phyloP scores from a whole-genome alignment of 2,329 filamentous ascomycete species.

The Gaeumannomyces tritici region DNA sequence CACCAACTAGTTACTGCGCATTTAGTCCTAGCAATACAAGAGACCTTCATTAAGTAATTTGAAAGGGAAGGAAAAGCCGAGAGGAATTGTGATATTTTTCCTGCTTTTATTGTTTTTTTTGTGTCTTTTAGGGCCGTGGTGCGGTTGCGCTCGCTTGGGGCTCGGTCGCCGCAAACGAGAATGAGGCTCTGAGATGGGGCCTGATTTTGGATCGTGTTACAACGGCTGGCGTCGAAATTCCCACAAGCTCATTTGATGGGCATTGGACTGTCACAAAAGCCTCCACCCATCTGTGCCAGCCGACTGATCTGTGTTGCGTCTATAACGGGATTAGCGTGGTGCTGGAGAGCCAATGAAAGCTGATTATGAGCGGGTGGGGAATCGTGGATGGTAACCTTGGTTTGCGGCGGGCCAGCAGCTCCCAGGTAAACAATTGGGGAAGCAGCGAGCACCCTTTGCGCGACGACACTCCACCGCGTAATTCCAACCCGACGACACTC shows the following conservation, averaged over 20 bases:
- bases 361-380: not conserved
- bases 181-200: not conserved
- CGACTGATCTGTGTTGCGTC: not conserved
- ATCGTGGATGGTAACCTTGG: not conserved
- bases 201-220: not conserved
- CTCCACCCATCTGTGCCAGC: not conserved
- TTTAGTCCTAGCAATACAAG: not conserved
- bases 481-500: not conserved
- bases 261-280: not conserved
- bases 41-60: not conserved
- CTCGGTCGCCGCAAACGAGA: too few relatives aligned
- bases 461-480: not conserved
- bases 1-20: not conserved
- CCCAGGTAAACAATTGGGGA: not conserved
- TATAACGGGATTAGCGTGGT: not conserved
- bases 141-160: not conserved
- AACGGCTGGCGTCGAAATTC: too few relatives aligned
- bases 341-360: not conserved
- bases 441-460: not conserved
- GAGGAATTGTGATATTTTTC: too few relatives aligned
- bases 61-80: not conserved
- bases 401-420: not conserved
- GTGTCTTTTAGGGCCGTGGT: too few relatives aligned
- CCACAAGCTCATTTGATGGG: not conserved
- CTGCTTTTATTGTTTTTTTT: not conserved